Evolutionary conservation across 116 monocot species (phyloP).

Genomic region (Cymodocea nodosa): DNA sequence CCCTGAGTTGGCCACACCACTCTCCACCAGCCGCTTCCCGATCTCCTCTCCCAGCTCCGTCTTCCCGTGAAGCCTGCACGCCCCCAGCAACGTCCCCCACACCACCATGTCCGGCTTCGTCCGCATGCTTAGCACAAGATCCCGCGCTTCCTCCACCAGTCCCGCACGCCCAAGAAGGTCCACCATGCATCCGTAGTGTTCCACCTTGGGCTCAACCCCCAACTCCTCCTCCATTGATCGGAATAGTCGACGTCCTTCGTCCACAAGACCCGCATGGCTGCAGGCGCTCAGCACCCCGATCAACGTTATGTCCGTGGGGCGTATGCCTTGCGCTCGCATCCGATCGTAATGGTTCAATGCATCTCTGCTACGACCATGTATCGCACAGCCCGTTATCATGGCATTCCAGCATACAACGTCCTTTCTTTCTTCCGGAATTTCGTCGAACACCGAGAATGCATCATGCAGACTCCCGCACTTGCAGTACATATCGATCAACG

Average conservation of each 20-base stretch:
- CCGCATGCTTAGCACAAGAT: slow-evolving; percentile 40
- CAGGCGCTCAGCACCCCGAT: slow-evolving; percentile 65
- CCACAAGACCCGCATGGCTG: slow-evolving; percentile 60
- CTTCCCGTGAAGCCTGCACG: slow-evolving; percentile 63
- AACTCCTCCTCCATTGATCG: slow-evolving; percentile 36
- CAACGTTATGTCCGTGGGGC: slow-evolving; percentile 73
- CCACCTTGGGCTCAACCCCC: slow-evolving; percentile 52
- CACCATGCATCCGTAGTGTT: slow-evolving; percentile 83
- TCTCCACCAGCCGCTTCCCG: slow-evolving; percentile 29
- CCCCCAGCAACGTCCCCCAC: slow-evolving; percentile 57
- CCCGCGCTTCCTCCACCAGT: slow-evolving; percentile 59
- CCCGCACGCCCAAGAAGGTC: slow-evolving; percentile 81
- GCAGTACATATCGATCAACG: slow-evolving; percentile 85
- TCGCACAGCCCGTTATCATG: slow-evolving; percentile 67
- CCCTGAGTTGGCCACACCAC: slow-evolving; percentile 56
- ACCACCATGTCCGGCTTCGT: slow-evolving; percentile 46
- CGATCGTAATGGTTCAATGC: slow-evolving; percentile 30
- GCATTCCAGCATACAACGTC: slow-evolving; percentile 67
- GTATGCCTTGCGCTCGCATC: slow-evolving; percentile 20
- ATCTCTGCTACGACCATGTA: slow-evolving; percentile 52
- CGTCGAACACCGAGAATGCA: slow-evolving; percentile 46
- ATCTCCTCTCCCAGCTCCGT: slow-evolving; percentile 43
- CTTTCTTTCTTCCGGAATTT: slow-evolving; percentile 21
- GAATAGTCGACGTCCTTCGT: slow-evolving; percentile 44
- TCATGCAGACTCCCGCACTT: slow-evolving; percentile 83